Evolutionary conservation across 805 yeast species (phyloP), one percentile per base, ranked within the genome.

Genomic region (Priceomyces medius): DNA sequence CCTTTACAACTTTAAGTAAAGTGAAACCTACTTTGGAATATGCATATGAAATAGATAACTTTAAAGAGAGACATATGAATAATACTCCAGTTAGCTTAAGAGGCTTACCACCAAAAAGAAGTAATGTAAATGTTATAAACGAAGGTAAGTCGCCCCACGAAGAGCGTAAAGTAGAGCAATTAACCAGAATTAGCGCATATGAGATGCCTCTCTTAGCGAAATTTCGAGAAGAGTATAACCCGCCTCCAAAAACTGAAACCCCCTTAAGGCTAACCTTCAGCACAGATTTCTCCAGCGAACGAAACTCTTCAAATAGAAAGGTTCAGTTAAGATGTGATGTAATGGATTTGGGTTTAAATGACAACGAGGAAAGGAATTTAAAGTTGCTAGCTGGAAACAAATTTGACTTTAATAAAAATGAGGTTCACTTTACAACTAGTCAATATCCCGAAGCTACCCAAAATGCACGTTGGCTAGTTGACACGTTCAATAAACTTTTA

Each of bases 201-300:
- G 98, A 91, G 60, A 76, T 91, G 73, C 99, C 99, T 5, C 76
- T 80, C 42, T 73, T 93, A 48, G 81, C 83, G 31, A 81, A 88
- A 61, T 85, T 74, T 59, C 83, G 91, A 51, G 80, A 84, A 62
- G 74, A 73, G 45, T 90, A 86, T 67, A 60, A 55, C 24, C 83
- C 83, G 16, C 70, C 71, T 10, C 50, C 71, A 4, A 50, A 51
- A 8, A 57, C 54, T 13, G 67, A 71, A 20, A 61, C 71, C 7
- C 88, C 89, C 4, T 68, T 89, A 31, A 69, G 71, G 28, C 85
- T 85, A 56, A 79, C 81, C 51, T 90, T 82, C 67, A 56, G 57
- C 26, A 79, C 86, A 13, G 80, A 85, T 31, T 86, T 81, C 55
- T 58, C 83, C 12, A 90, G 91, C 37, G 95, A 87, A 59, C 79